Percentiles rank a stretch among this genome's conserved stretches.
These are phyloP conservation scores for Globisporangium apiculatum DNA, from an alignment of 352 stramenopile genomes.

Conservation along the genomic window DNA sequence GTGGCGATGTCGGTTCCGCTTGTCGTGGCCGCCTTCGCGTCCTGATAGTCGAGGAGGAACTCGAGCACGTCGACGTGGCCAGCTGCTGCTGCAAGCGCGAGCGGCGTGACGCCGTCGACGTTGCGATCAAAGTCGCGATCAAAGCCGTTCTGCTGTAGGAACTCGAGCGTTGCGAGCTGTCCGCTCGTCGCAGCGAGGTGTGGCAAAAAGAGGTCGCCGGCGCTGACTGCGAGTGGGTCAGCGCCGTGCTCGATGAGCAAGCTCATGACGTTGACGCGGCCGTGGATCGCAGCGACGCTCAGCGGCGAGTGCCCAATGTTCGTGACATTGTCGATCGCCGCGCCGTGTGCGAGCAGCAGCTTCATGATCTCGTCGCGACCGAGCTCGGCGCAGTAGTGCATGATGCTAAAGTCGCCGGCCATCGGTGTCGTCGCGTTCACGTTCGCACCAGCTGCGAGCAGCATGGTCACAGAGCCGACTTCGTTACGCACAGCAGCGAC, in stretches of 20 bases:
- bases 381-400: conserved; percentile 12
- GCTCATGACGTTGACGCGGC: conserved; percentile 15
- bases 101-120: conserved; percentile 3
- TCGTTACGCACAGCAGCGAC: conserved; percentile 2
- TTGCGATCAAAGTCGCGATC: conserved; percentile 3
- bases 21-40: background rate
- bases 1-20: background rate
- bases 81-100: conserved; percentile 5
- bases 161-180: conserved; percentile 3
- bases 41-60: conserved; percentile 6
- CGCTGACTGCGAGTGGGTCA: conserved; percentile 1
- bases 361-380: conserved; percentile 2
- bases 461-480: background rate
- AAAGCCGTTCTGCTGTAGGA: background rate
- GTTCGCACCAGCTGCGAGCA: conserved; percentile 2
- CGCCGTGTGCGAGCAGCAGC: conserved; percentile 1
- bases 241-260: conserved; percentile 10
- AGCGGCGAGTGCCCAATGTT: conserved; percentile 1
- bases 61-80: conserved; percentile 1
- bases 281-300: conserved; percentile 23
- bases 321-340: background rate
- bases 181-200: conserved; percentile 5
- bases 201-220: background rate
- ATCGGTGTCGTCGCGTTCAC: background rate
- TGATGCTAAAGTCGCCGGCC: background rate